These are phyloP conservation scores for Phytophthora colocasiae DNA, from an alignment of 352 stramenopile genomes.

Conservation along the genomic window DNA sequence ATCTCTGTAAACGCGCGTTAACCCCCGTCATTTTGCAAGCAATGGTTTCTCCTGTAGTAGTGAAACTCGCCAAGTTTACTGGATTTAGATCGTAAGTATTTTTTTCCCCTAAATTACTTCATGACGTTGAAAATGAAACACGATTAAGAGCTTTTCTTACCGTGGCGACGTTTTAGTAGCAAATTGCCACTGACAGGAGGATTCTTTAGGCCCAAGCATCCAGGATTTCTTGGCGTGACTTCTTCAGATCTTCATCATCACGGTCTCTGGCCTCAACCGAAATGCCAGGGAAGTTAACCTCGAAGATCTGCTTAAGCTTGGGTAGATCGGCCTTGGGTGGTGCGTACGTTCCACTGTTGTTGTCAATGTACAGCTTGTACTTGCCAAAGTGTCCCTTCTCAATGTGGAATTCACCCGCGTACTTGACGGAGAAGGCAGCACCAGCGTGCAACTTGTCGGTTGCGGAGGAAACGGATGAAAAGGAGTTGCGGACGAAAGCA, in stretches of 20 bases:
- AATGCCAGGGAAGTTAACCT: conserved; percentile 47
- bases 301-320: conserved; percentile 38
- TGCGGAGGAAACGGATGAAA: too few species aligned
- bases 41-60: too few species aligned
- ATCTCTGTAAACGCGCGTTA: conserved; percentile 2
- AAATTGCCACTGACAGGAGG: too few species aligned
- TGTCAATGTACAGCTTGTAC: conserved; percentile 49
- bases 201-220: conserved; percentile 36
- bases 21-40: background rate
- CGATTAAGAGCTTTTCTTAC: too few species aligned
- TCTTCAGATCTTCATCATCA: conserved; percentile 32
- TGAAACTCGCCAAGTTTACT: too few species aligned
- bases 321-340: conserved; percentile 42
- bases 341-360: conserved; percentile 53
- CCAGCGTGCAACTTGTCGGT: conserved; percentile 44
- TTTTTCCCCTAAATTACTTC: background rate
- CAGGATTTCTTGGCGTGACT: conserved; percentile 38
- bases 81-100: background rate
- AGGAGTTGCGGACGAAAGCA: too few species aligned
- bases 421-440: conserved; percentile 41
- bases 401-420: conserved; percentile 47
- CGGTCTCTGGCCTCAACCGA: conserved; percentile 35
- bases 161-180: too few species aligned
- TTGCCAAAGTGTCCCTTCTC: conserved; percentile 34
- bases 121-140: background rate